Evolutionary conservation across 1,139 yeast species (phyloP), one percentile per base, ranked within the genome.

Genomic region (Casaregolazyma lundiana): DNA sequence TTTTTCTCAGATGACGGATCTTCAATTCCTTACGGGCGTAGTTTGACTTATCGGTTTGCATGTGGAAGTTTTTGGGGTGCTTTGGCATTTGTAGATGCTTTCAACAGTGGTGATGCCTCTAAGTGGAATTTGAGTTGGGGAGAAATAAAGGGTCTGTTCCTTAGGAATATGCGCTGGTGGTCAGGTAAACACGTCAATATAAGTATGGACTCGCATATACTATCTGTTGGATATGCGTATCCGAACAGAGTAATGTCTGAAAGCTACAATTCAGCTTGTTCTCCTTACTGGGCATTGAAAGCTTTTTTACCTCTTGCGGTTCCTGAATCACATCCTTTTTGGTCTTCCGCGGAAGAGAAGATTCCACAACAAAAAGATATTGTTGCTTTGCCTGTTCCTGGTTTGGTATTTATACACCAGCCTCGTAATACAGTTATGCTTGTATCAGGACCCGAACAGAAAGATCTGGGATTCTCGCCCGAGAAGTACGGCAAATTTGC

Each of bases 211-310:
- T 53, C 56, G 22, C 61, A 63, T 16, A 41, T 63, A 19, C 50
- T 63, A 50, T 51, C 64, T 9, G 50, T 63, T 16, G 67, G 67
- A 9, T 63, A 56, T 43, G 44, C 57, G 8, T 63, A 63, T 44
- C 67, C 67, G 3, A 63, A 63, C 47, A 49, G 49, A 4, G 53
- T 61, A 41, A 55, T 63, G 58, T 55, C 62, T 24, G 67, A 63
- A 32, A 30, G 55, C 9, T 63, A 63, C 51, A 63, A 62, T 43
- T 62, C 66, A 1, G 58, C 65, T 1, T 61, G 60, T 38, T 63
- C 67, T 13, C 66, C 67, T 9, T 63, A 63, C 46, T 63, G 67
- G 67, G 57, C 62, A 2, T 49, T 61, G 20, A 63, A 63, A 50
- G 57, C 55, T 13, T 60, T 61, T 43, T 50, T 60, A 42, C 59